These are phyloP conservation scores for Pseudogymnoascus verrucosus DNA, from an alignment of 2,329 filamentous ascomycete genomes.

Conservation along the genomic window DNA sequence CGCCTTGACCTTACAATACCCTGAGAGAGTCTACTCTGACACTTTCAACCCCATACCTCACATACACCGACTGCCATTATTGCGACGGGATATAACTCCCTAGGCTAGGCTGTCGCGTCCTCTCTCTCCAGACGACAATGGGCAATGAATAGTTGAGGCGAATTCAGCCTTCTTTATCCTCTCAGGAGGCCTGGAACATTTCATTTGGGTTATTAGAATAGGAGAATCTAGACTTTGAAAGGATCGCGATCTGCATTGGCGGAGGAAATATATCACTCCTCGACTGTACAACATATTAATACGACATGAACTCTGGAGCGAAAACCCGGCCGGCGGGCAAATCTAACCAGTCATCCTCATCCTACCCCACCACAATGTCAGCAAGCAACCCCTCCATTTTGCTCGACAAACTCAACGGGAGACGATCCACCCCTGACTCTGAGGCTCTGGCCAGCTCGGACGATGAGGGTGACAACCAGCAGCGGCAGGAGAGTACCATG, in stretches of 20 bases:
- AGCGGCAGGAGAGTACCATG: conserved; percentile 42
- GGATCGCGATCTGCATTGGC: not conserved
- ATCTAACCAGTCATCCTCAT: conserved; percentile 37
- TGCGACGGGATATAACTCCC: conserved; percentile 2
- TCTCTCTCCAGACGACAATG: conserved; percentile 21
- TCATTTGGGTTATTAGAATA: conserved; percentile 6
- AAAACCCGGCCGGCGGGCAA: conserved; percentile 41
- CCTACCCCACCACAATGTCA: conserved; percentile 36
- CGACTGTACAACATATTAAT: conserved; percentile 7
- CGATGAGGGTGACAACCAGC: conserved; percentile 69
- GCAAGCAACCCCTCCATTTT: conserved; percentile 57
- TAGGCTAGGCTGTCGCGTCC: conserved; percentile 6
- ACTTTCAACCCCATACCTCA: not conserved
- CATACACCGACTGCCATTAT: not conserved
- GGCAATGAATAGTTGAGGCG: conserved; percentile 25
- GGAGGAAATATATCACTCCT: not conserved
- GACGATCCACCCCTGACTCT: conserved; percentile 86
- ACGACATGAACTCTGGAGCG: conserved; percentile 9
- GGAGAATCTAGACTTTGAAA: conserved; percentile 2
- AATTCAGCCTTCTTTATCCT: conserved; percentile 20
- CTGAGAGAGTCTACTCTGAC: not conserved
- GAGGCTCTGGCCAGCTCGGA: conserved; percentile 91
- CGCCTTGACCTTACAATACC: not conserved
- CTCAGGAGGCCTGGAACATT: not conserved
- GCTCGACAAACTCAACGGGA: conserved; percentile 67